Base-by-base conservation (phyloP, 345 rosid genomes). In the Salix arbutifolia region DNA sequence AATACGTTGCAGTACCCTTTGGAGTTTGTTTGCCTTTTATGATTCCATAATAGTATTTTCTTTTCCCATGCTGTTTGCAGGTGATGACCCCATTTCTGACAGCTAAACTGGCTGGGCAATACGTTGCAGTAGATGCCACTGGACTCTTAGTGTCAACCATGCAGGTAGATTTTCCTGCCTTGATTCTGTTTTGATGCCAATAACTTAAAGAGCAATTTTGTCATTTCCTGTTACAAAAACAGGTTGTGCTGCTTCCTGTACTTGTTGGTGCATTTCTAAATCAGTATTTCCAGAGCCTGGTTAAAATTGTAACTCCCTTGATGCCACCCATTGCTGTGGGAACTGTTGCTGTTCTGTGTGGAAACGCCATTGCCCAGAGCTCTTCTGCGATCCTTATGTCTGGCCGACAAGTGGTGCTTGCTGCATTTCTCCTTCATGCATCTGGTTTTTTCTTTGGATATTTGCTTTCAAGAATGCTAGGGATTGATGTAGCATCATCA, bases 221-320 rank as follows among this genome's bases (percentile, higher is more conserved):
- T 31, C n/a, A 28, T 53, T 31, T 8, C 65, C 28, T 64, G 23
- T 44, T 28, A 60, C 30, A 65, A 66, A 44, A 30, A 65, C 87
- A 95, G 96, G 97, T 91, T 42, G 94, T 91, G 77, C 94, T 92
- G 85, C 92, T 95, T 81, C 97, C 97, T 62, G 97, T 92, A 23
- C 71, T 95, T 76, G 94, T 38, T 52, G 58, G 76, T 42, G 76
- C 80, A 31, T 71, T 71, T 71, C 72, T 77, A 58, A 74, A 74
- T 33, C 95, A 92, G 70, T 92, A 92, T 87, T 91, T 91, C 78
- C 77, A 84, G 65, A 83, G 84, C 77, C 42, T 91, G 79, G 97
- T 92, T 78, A 88, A 90, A 79, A 81, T 89, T 76, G 90, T 91
- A 65, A 88, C 97, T 40, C 96, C 99, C 3, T 64, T 90, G 79